Evolutionary conservation across 257 asterid species (phyloP).

Genomic region (Solanum infundibuliforme): DNA sequence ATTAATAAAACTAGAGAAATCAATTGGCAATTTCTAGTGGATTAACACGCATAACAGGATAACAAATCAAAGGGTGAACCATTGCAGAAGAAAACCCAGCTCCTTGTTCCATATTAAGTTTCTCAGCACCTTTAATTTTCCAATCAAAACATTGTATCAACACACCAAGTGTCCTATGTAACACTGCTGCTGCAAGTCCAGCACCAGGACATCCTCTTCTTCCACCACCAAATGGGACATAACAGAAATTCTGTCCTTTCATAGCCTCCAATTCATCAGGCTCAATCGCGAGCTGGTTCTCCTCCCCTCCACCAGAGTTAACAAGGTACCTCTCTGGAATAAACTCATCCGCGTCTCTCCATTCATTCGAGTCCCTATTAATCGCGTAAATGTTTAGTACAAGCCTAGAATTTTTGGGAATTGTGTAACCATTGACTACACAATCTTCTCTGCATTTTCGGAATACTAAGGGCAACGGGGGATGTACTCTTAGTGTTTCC

Average conservation of each 20-base stretch:
- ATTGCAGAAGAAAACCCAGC: constrained; percentile 16
- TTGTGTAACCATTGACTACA: constrained; percentile 6
- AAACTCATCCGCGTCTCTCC: constrained; percentile 10
- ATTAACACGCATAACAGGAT: constrained; percentile 4
- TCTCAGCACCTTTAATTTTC: constrained; percentile 7
- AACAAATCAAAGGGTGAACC: constrained; percentile 21
- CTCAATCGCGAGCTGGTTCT: background rate
- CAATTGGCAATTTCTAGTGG: background rate
- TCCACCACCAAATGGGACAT: constrained; percentile 24
- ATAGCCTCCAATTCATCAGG: constrained; percentile 8
- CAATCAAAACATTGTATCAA: constrained; percentile 21
- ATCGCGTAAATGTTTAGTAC: constrained; percentile 10
- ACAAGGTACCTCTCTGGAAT: constrained; percentile 7
- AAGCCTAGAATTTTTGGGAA: constrained; percentile 7
- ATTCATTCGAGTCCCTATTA: constrained; percentile 10
- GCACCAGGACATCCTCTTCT: constrained; percentile 20
- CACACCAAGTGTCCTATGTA: constrained; percentile 13
- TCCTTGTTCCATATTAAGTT: constrained; percentile 18
- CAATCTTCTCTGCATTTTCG: constrained; percentile 18
- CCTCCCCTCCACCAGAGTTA: background rate
- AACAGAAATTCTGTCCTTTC: constrained; percentile 16
- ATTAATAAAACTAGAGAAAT: background rate
- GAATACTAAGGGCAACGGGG: constrained; percentile 7
- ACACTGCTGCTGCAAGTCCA: constrained; percentile 3
- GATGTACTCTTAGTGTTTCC: constrained; percentile 15